A percentile compares a stretch with the other conserved stretches of the same genome.
Evolutionary conservation across 352 stramenopile genomes (phyloP).

Genomic region (Phytophthora pistaciae): DNA sequence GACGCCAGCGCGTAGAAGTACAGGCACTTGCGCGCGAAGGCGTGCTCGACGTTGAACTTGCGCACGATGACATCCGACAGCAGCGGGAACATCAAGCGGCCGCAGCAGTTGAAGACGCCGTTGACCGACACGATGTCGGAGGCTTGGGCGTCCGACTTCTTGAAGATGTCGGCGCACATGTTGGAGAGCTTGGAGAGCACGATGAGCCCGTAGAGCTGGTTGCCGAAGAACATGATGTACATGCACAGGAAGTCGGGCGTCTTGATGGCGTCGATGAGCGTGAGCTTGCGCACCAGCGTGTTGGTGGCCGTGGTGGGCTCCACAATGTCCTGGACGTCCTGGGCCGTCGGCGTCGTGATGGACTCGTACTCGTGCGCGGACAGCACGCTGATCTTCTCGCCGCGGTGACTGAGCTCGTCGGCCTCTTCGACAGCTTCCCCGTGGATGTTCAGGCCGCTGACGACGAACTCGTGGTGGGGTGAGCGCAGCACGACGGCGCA

Average conservation of each 20-base stretch:
- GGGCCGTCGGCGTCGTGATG: slow-evolving; percentile 41
- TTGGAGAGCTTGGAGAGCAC: slow-evolving; percentile 67
- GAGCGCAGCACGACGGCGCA: slow-evolving; percentile 56
- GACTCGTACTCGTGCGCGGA: slow-evolving; percentile 59
- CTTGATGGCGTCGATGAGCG: slow-evolving; percentile 61
- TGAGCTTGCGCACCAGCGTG: slow-evolving; percentile 54
- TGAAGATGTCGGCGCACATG: slow-evolving; percentile 62
- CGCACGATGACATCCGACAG: slow-evolving; percentile 50
- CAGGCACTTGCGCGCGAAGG: slow-evolving; percentile 58
- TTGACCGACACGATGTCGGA: slow-evolving; percentile 61
- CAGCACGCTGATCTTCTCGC: slow-evolving; percentile 55
- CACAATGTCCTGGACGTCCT: slow-evolving; percentile 30
- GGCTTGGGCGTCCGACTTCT: slow-evolving; percentile 35
- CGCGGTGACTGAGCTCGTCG: slow-evolving; percentile 43
- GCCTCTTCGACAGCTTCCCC: slow-evolving; percentile 50
- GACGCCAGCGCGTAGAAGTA: slow-evolving; percentile 66
- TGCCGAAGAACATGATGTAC: slow-evolving; percentile 72
- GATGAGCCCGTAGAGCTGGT: slow-evolving; percentile 68
- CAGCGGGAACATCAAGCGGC: slow-evolving; percentile 48
- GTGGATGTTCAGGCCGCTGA: slow-evolving; percentile 69
- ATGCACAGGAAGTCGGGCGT: slow-evolving; percentile 68
- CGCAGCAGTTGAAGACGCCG: slow-evolving; percentile 63
- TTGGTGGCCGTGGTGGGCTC: slow-evolving; percentile 36
- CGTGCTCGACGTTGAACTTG: slow-evolving; percentile 50
- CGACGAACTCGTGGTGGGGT: slow-evolving; percentile 55